A percentile compares a stretch with the other conserved stretches of the same genome.
These are phyloP conservation scores for Diplodia seriata DNA, from an alignment of 2,329 filamentous ascomycete genomes.

Conservation along the genomic window DNA sequence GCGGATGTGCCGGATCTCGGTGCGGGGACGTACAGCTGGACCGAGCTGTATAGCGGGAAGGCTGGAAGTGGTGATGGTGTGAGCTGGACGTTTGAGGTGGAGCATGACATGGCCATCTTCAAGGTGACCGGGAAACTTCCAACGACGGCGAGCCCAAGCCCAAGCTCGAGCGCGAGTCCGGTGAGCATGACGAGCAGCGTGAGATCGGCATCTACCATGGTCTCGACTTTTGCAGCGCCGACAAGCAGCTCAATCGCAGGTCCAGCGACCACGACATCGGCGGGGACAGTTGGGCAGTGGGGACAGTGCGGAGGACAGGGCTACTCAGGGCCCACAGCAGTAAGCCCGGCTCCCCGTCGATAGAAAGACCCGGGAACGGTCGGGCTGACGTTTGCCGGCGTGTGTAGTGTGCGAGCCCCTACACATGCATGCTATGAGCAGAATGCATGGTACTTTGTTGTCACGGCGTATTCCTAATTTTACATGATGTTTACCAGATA, in stretches of 20 bases:
- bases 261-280: slow-evolving; percentile 11
- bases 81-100: slow-evolving; percentile 28
- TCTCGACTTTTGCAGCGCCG: slow-evolving; percentile 2
- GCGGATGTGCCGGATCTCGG: slow-evolving; percentile 36
- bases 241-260: not conserved
- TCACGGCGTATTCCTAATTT: not conserved
- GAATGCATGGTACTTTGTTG: slow-evolving; percentile 3
- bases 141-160: not conserved
- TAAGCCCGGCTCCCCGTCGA: not conserved
- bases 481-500: not conserved
- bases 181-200: not conserved
- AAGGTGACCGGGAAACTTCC: slow-evolving; percentile 32
- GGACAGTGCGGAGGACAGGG: slow-evolving; percentile 19
- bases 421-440: slow-evolving; percentile 10
- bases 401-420: slow-evolving; percentile 8
- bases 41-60: slow-evolving; percentile 35
- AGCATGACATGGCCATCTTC: slow-evolving; percentile 36
- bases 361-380: slow-evolving; percentile 17
- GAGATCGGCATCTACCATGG: not conserved
- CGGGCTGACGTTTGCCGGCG: slow-evolving; percentile 4
- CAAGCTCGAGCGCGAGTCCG: not conserved
- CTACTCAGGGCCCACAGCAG: slow-evolving; percentile 20
- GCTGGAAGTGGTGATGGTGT: slow-evolving; percentile 34
- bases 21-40: slow-evolving; percentile 35
- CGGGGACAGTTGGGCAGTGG: slow-evolving; percentile 25